These are phyloP conservation scores for Phaseolus coccineus DNA, from an alignment of 331 rosid species.

Conservation along the genomic window DNA sequence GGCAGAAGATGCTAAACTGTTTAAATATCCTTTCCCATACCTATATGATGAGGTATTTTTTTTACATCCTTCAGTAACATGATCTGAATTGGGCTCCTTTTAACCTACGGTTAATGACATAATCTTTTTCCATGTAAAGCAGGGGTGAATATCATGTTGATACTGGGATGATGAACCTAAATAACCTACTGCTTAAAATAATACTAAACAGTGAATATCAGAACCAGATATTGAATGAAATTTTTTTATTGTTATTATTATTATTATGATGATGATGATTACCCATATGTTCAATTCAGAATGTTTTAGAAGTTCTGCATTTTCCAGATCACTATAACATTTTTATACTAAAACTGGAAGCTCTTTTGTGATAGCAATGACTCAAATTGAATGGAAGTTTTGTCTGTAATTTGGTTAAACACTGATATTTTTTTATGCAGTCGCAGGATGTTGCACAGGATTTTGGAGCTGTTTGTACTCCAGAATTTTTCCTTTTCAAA, in stretches of 20 bases:
- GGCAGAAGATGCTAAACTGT: slow-evolving; percentile 86
- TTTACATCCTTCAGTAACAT: slow-evolving; percentile 25
- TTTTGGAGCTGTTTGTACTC: slow-evolving; percentile 94
- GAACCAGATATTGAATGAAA: slow-evolving; percentile 6
- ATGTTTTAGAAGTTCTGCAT: slow-evolving; percentile 1
- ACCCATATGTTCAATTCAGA: not conserved
- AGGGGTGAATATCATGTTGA: slow-evolving; percentile 31
- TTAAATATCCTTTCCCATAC: slow-evolving; percentile 89
- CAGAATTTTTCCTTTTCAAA: slow-evolving; percentile 85
- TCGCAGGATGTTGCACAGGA: slow-evolving; percentile 84
- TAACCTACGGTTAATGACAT: slow-evolving; percentile 16
- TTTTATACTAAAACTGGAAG: slow-evolving; percentile 24
- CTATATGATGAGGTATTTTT: slow-evolving; percentile 78
- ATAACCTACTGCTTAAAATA: slow-evolving; percentile 15
- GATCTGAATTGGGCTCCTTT: not conserved
- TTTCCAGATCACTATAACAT: slow-evolving; percentile 13
- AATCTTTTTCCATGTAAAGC: slow-evolving; percentile 9
- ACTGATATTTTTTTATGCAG: slow-evolving; percentile 55
- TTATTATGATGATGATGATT: not conserved
- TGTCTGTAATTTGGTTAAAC: slow-evolving; percentile 28
- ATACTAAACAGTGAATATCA: not conserved
- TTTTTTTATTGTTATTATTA: not conserved
- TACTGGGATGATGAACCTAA: slow-evolving; percentile 1
- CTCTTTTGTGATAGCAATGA: slow-evolving; percentile 35
- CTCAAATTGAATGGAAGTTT: slow-evolving; percentile 6